Conservation (phyloP, 805 yeast genomes). For the Kodamaea nitidulidarum region DNA sequence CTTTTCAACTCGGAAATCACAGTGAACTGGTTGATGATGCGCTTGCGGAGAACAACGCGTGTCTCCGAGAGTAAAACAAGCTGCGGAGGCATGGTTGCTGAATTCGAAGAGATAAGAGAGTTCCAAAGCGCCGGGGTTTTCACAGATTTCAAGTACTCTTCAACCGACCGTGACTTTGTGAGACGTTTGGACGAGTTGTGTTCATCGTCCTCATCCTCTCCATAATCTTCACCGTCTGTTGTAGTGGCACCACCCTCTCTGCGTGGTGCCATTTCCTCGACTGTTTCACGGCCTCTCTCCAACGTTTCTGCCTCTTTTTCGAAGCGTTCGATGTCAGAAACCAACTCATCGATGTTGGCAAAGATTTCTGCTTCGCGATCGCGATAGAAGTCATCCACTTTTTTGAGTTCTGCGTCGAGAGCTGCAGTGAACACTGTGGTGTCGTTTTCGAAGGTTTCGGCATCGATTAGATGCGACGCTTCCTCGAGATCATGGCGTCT, state of each 20-base stretch:
- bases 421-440: slow-evolving; percentile 51
- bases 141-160: slow-evolving; percentile 35
- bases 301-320: slow-evolving; percentile 31
- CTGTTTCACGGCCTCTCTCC: slow-evolving; percentile 4
- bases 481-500: slow-evolving; percentile 27
- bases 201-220: slow-evolving; percentile 27
- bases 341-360: slow-evolving; percentile 50
- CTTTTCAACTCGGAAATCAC: slow-evolving; percentile 48
- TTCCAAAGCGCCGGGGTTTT: slow-evolving; percentile 33
- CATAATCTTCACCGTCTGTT: slow-evolving; percentile 32
- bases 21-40: slow-evolving; percentile 42
- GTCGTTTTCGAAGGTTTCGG: slow-evolving; percentile 17
- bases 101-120: slow-evolving; percentile 18
- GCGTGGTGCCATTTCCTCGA: slow-evolving; percentile 15
- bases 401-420: slow-evolving; percentile 69
- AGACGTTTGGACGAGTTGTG: slow-evolving; percentile 15
- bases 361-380: slow-evolving; percentile 60
- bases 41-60: slow-evolving; percentile 44
- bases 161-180: slow-evolving; percentile 23
- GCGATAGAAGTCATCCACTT: slow-evolving; percentile 71
- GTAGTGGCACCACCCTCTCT: slow-evolving; percentile 23
- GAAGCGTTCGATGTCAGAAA: slow-evolving; percentile 61
- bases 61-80: slow-evolving; percentile 43
- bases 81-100: slow-evolving; percentile 27
- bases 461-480: slow-evolving; percentile 25